phyloP scores from a whole-genome alignment of 345 rosid species.

The Trapa incisa region DNA sequence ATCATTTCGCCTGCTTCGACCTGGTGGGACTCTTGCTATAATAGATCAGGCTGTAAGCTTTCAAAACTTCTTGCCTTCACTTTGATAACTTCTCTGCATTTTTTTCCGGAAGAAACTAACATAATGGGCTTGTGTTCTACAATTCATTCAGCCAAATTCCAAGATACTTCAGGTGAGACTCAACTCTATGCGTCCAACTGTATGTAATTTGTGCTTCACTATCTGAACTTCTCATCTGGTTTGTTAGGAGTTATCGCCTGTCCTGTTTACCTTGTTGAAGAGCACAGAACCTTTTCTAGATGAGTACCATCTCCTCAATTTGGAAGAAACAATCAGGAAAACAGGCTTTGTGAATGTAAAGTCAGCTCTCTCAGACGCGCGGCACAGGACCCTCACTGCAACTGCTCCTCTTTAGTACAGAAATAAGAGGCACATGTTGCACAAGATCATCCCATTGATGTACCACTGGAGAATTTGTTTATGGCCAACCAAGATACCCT shows the following conservation, averaged over 20 bases:
- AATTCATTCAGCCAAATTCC: slow-evolving; percentile 38
- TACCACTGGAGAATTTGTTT: background rate
- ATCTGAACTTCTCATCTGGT: background rate
- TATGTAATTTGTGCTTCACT: background rate
- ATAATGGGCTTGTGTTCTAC: background rate
- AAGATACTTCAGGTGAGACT: slow-evolving; percentile 47
- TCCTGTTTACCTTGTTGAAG: slow-evolving; percentile 41
- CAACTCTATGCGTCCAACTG: background rate
- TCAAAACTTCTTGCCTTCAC: background rate
- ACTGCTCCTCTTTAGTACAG: slow-evolving; percentile 25
- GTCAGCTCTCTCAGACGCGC: slow-evolving; percentile 35
- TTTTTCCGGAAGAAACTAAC: slow-evolving; percentile 9
- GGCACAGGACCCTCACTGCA: slow-evolving; percentile 42
- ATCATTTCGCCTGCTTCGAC: slow-evolving; percentile 37
- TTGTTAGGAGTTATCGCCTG: slow-evolving; percentile 41
- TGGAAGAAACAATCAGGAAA: slow-evolving; percentile 36
- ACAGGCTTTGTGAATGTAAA: slow-evolving; percentile 31
- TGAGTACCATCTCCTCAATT: slow-evolving; percentile 38
- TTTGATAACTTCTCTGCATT: background rate
- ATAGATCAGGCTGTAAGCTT: slow-evolving; percentile 39
- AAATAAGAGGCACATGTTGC: background rate
- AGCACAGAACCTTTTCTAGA: slow-evolving; percentile 54
- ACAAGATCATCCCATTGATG: background rate
- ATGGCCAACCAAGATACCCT: background rate
- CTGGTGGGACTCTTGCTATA: slow-evolving; percentile 45